Evolutionary conservation across 2,329 filamentous ascomycete species (phyloP), one percentile per base, ranked within the genome.

Genomic region (Hymenoscyphus repandus): DNA sequence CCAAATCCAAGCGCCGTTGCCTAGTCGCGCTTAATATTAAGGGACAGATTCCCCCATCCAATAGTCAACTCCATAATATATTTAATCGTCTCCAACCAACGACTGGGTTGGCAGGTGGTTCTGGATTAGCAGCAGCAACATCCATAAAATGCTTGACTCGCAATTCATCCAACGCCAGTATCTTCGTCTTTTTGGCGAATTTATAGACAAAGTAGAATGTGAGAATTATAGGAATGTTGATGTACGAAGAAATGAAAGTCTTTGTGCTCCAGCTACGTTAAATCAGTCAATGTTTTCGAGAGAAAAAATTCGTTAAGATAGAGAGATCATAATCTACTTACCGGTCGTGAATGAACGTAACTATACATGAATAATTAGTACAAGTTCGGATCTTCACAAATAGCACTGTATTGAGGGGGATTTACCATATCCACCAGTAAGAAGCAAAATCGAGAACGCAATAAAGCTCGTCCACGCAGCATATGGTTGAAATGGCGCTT

Each of bases 211-310:
- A 58, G 58, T 74, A 81, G 17, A 62, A 68, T 2, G 71, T 50
- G 5, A 78, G 57, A 59, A 86, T 85, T 27, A 83, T 76, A 0
- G 80, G 79, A 45, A 86, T 78, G 13, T 82, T 82, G 17, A 85
- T 75, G 58, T 86, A 86, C 0, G 79, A 74, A 0, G 81, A 82
- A 15, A 85, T 69, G 58, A 87, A 86, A 39, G 67, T 73, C 20
- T 72, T 72, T 0, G 72, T 72, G 13, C 72, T 74, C 75, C 79
- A 86, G 18, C 79, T 72, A 7, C 34, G n/a, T n/a, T n/a, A n/a
- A n/a, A n/a, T n/a, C n/a, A n/a, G n/a, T n/a, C n/a, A n/a, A n/a
- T n/a, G n/a, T n/a, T n/a, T n/a, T n/a, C n/a, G n/a, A n/a, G n/a
- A n/a, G n/a, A n/a, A n/a, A n/a, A n/a, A n/a, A n/a, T n/a, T n/a